A percentile compares a stretch with the other conserved stretches of the same genome.
These are phyloP conservation scores for Xylariales sp. DNA, from an alignment of 2,329 filamentous ascomycete species.

Conservation along the genomic window DNA sequence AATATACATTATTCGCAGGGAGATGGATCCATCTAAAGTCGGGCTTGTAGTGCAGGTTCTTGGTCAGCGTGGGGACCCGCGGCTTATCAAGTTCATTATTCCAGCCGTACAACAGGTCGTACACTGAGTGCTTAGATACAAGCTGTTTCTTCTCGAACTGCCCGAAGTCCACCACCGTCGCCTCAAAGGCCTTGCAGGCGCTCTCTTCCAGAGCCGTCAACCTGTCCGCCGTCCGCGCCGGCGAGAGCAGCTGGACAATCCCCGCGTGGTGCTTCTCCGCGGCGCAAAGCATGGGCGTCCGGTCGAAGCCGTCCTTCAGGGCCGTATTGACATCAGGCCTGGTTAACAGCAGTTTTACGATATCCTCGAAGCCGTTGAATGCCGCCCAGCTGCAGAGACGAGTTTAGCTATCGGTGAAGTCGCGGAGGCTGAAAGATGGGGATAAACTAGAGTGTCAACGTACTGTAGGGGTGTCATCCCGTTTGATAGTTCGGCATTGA, in stretches of 20 bases:
- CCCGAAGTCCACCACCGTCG: slow-evolving; percentile 65
- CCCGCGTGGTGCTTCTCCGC: slow-evolving; percentile 52
- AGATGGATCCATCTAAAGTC: slow-evolving; percentile 66
- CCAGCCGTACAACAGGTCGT: slow-evolving; percentile 63
- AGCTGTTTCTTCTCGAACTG: slow-evolving; percentile 56
- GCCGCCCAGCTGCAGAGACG: slow-evolving; percentile 56
- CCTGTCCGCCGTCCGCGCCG: slow-evolving; percentile 49
- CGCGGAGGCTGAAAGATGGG: too few species aligned
- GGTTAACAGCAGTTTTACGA: slow-evolving; percentile 57
- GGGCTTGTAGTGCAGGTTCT: slow-evolving; percentile 58
- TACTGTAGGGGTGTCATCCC: slow-evolving; percentile 64
- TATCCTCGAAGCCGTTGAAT: slow-evolving; percentile 58
- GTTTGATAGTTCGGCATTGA: slow-evolving; percentile 61
- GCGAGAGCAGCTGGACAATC: slow-evolving; percentile 55
- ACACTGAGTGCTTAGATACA: slow-evolving; percentile 61
- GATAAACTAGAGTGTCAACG: slow-evolving; percentile 1
- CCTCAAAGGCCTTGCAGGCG: slow-evolving; percentile 62
- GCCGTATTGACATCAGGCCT: slow-evolving; percentile 49
- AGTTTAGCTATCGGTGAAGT: slow-evolving; percentile 12
- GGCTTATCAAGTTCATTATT: slow-evolving; percentile 59
- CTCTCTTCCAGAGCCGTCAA: slow-evolving; percentile 54
- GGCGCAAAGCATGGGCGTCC: slow-evolving; percentile 56
- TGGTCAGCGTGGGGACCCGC: slow-evolving; percentile 58
- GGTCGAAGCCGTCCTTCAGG: slow-evolving; percentile 54
- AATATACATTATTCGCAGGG: slow-evolving; percentile 61